phyloP scores from a whole-genome alignment of 371 early-diverging fungal species.

The Rhizoclosmatium hyalinum region DNA sequence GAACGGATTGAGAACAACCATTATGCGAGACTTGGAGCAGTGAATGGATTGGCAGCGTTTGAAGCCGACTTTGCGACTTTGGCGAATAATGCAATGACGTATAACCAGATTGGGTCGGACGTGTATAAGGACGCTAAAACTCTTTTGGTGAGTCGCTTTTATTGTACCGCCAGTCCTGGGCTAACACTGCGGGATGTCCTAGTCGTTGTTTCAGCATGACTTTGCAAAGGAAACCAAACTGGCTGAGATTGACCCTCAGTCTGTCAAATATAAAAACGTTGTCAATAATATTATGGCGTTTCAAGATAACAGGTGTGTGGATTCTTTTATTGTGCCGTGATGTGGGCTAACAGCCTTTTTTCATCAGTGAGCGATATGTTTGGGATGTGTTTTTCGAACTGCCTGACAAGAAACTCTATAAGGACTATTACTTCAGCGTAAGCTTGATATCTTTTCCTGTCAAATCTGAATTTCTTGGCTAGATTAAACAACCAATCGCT shows the following conservation, averaged over 20 bases:
- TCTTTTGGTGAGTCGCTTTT: conserved; percentile 12
- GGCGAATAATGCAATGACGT: conserved; percentile 78
- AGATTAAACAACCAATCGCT: conserved; percentile 86
- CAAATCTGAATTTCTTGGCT: conserved; percentile 25
- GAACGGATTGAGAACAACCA: conserved; percentile 33
- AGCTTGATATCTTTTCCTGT: not conserved
- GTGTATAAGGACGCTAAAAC: conserved; percentile 76
- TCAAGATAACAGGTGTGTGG: conserved; percentile 14
- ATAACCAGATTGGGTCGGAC: conserved; percentile 75
- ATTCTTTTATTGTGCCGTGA: not conserved
- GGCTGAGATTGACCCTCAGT: conserved; percentile 7
- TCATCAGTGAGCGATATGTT: conserved; percentile 57
- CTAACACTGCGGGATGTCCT: not conserved
- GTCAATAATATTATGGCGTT: conserved; percentile 27
- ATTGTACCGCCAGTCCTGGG: too few relatives aligned
- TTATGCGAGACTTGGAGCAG: conserved; percentile 47
- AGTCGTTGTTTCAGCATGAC: conserved; percentile 5
- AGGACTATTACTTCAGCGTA: conserved; percentile 81
- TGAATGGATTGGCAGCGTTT: conserved; percentile 54
- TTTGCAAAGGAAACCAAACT: conserved; percentile 17
- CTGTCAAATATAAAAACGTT: conserved; percentile 20
- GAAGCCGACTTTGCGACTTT: conserved; percentile 72
- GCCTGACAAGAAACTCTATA: conserved; percentile 79
- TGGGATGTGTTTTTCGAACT: conserved; percentile 76
- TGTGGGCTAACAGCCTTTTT: not conserved